phyloP scores from a whole-genome alignment of 257 asterid genomes.

The Solanum paucissectum region DNA sequence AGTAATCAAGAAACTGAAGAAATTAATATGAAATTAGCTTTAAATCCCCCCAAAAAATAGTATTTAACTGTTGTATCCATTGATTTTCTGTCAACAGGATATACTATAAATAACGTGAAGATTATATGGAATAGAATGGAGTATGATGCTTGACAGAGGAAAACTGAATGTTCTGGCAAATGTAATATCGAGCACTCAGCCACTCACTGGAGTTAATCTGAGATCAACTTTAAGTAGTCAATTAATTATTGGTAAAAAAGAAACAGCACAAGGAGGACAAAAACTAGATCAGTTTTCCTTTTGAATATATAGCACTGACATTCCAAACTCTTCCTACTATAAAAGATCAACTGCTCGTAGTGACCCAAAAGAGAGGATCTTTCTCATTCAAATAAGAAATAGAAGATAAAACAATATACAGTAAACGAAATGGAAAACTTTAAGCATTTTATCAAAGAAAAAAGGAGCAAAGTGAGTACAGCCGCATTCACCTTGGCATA shows the following conservation, averaged over 20 bases:
- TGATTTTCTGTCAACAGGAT: neutral
- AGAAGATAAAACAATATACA: neutral
- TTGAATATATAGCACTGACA: neutral
- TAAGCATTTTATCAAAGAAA: neutral
- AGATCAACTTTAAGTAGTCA: neutral
- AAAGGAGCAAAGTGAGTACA: neutral
- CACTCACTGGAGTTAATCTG: neutral
- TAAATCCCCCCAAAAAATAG: neutral
- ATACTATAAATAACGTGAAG: neutral
- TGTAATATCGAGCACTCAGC: neutral
- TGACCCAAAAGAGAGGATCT: neutral
- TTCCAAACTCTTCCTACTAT: neutral
- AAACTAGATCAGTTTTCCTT: neutral
- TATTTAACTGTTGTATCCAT: neutral
- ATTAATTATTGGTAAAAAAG: neutral
- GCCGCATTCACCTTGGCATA: constrained; percentile 60
- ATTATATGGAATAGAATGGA: neutral
- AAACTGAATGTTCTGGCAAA: neutral
- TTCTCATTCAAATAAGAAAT: neutral
- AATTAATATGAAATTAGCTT: neutral
- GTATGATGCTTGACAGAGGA: neutral
- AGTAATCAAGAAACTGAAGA: neutral
- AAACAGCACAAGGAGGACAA: neutral
- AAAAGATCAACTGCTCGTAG: neutral
- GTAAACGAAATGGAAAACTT: neutral